Evolutionary conservation across 352 stramenopile species (phyloP), one percentile per base, ranked within the genome.

Genomic region (Phytophthora aleatoria): DNA sequence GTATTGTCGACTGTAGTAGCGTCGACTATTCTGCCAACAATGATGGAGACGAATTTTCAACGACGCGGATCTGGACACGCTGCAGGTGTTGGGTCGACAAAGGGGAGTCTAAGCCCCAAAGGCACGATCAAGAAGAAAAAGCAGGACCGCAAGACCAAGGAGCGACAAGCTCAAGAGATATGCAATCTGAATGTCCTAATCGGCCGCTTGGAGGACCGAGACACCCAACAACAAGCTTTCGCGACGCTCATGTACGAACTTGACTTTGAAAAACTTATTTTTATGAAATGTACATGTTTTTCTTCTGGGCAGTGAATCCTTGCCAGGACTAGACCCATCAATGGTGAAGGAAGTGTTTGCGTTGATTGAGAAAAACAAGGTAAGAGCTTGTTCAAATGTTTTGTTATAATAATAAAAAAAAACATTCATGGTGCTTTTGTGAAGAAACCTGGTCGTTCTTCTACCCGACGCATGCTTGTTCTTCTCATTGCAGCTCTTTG

Each of bases 161-260:
- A 88, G 28, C 67, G 57, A 36, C 44, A 73, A 24, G n/a, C 49
- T 3, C 59, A 75, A 16, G 71, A 67, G 24, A 69, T 89, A 30
- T 68, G 38, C 7, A 74, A 77, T 20, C 57, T 90, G 3, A 86
- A 75, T 43, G 55, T 71, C 24, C 50, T 71, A 51, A 79, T 91
- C n/a, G 73, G 76, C 6, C 81, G 78, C 11, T 65, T 91, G 5
- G 80, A 91, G 57, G 80, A 91, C 39, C 74, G 76, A 15, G 83
- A 91, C 43, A 91, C 80, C 1, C 82, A 91, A 50, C 82, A 88
- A 7, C 74, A 81, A 67, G 76, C 83, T 4, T 90, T 90, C 36
- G 56, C 64, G 1, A 65, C 59, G 0, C 64, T 89, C 11, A 57
- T 90, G 80, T 90, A 49, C 26, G 66, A 35, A 39, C 12, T 53